Evolutionary conservation across 2,329 filamentous ascomycete species (phyloP), one percentile per base, ranked within the genome.

Genomic region (Diplodia intermedia): DNA sequence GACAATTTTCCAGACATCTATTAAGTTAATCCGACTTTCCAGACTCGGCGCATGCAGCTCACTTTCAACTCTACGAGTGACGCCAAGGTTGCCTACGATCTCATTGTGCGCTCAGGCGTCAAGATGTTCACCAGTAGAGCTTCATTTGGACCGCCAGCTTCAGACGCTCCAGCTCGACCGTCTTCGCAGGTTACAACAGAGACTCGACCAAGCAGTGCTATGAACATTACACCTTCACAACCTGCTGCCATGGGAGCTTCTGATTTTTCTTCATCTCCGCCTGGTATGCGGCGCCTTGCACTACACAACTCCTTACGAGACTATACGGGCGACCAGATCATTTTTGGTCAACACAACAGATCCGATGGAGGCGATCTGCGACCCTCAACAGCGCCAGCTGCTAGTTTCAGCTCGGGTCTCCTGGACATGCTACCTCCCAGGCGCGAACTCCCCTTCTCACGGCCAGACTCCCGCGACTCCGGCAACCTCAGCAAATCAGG

Each of bases 21-120:
- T n/a, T 1, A n/a, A 31, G 23, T 5, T 31, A 8, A 62, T 11
- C 23, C 14, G 9, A 15, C 1, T 12, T 23, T n/a, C 3, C 55
- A 84, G 82, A 69, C 81, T 36, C 77, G 80, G 49, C 78, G 82
- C 54, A 74, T 82, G 49, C 82, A 85, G 69, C 69, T 84, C 26
- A 82, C 77, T 65, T 83, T 84, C 69, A 71, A 69, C 18, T 78
- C 75, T 5, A 72, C 77, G 11, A 62, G 71, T 31, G 81, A 82
- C 65, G 83, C 75, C 55, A 76, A 77, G 68, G 70, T 68, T 69
- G 73, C 72, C 68, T 71, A 77, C 68, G 71, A 33, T 29, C 29
- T 67, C 15, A 3, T 67, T 9, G 11, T 18, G 18, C 20, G 40
- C 11, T 40, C 65, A 43, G 65, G 65, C 14, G 36, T 67, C 11